These are phyloP conservation scores for Solanum medicagineum DNA, from an alignment of 257 asterid species.

Conservation along the genomic window DNA sequence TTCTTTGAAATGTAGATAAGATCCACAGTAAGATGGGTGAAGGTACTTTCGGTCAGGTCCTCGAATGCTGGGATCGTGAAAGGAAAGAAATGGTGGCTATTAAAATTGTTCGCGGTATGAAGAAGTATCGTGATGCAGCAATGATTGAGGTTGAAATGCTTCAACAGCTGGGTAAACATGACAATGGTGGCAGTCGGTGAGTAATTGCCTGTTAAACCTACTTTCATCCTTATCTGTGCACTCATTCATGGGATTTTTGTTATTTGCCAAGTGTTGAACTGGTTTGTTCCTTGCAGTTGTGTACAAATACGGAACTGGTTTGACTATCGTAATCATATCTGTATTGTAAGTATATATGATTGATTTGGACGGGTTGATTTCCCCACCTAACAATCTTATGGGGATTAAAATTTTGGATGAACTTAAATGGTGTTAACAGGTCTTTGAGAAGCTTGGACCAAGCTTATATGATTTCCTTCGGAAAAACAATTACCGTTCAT, in stretches of 20 bases:
- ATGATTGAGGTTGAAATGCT: slow-evolving; percentile 83
- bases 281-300: slow-evolving; percentile 98
- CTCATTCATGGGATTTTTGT: neutral
- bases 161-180: slow-evolving; percentile 83
- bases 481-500: slow-evolving; percentile 97
- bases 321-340: slow-evolving; percentile 99
- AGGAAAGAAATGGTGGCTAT: slow-evolving; percentile 80
- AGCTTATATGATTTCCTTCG: slow-evolving; percentile 97
- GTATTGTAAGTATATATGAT: slow-evolving; percentile 90
- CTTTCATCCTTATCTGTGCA: neutral
- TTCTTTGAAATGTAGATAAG: slow-evolving; percentile 42
- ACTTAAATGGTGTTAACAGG: slow-evolving; percentile 82
- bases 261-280: slow-evolving; percentile 43
- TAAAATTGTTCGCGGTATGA: slow-evolving; percentile 73
- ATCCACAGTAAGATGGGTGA: slow-evolving; percentile 93
- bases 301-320: slow-evolving; percentile 99
- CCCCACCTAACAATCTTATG: slow-evolving; percentile 47
- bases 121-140: slow-evolving; percentile 85
- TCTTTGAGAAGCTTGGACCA: slow-evolving; percentile 99
- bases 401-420: slow-evolving; percentile 66
- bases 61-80: slow-evolving; percentile 91
- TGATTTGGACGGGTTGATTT: slow-evolving; percentile 62
- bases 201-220: slow-evolving; percentile 4
- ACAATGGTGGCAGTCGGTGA: slow-evolving; percentile 77
- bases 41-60: slow-evolving; percentile 95